Evolutionary conservation across 371 early-diverging fungal genomes (phyloP), one percentile per base, ranked within the genome.

Genomic region (Actinomortierella ambigua): DNA sequence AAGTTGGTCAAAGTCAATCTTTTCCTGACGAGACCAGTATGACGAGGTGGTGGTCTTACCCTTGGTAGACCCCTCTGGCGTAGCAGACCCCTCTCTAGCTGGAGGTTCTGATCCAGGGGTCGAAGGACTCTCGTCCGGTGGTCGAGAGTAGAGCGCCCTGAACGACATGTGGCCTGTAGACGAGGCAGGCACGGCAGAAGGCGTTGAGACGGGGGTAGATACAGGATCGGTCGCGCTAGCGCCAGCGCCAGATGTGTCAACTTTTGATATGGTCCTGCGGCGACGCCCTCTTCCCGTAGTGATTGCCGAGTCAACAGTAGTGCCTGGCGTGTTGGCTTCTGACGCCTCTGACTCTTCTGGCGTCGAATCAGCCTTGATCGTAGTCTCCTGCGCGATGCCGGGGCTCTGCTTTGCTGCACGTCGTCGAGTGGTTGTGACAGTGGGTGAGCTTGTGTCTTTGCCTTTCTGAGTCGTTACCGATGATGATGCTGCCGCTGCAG

Each of bases 21-120:
- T 85, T 65, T 96, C 96, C 4, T 84, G 82, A 7, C 88, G 85
- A 6, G 95, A 89, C 96, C 96, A 96, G 57, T 94, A 95, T 0
- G 96, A 95, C 6, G 92, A 91, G 65, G 34, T 34, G 11, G 34
- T 34, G 4, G 34, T 11, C 11, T 85, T 86, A 0, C 79, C 34
- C 11, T 34, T 34, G 34, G 34, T 11, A 4, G 11, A 34, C 11
- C 34, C 34, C 4, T 34, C 34, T 4, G 34, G 34, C 11, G 34
- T 34, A 34, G 34, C 34, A 34, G 34, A 34, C 11, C 34, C 34
- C 11, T 34, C 34, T 11, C 34, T 4, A 34, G 11, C 34, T 34
- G 34, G 11, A 6, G 34, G 34, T 34, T 34, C 34, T 34, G 34
- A 34, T 11, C 11, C 11, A 11, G 34, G 34, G 11, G 34, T 34